Evolutionary conservation across 2,329 filamentous ascomycete species (phyloP).

Genomic region (Curvularia eragrostidis): DNA sequence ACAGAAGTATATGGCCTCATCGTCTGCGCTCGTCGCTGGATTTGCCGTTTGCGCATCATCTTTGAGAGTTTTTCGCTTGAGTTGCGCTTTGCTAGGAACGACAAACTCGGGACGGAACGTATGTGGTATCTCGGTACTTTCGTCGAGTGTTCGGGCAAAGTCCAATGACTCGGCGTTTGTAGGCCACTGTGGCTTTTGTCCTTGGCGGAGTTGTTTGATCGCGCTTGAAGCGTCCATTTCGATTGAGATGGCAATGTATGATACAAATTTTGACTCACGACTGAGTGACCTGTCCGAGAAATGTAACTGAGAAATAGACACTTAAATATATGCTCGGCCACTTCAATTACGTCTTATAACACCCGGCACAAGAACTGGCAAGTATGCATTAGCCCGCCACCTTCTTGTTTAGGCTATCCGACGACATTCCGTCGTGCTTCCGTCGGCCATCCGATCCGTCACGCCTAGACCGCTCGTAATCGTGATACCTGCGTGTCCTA

Average conservation of each 20-base stretch:
- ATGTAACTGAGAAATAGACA: background rate
- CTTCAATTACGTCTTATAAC: conserved; percentile 20
- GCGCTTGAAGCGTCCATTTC: conserved; percentile 36
- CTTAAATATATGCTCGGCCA: conserved; percentile 16
- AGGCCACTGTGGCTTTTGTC: conserved; percentile 40
- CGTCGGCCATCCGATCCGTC: conserved; percentile 13
- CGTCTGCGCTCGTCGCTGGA: conserved; percentile 40
- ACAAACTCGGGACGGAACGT: conserved; percentile 70
- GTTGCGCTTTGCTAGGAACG: conserved; percentile 74
- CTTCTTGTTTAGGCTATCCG: conserved; percentile 27
- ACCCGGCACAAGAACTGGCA: conserved; percentile 15
- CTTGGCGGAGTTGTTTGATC: conserved; percentile 37
- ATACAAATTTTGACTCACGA: background rate
- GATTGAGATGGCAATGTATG: conserved; percentile 1
- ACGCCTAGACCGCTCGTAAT: conserved; percentile 1
- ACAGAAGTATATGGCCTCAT: conserved; percentile 76
- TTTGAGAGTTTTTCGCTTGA: conserved; percentile 66
- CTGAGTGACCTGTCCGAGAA: conserved; percentile 3
- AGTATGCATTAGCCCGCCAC: conserved; percentile 15
- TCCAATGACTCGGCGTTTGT: conserved; percentile 29
- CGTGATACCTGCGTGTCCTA: background rate
- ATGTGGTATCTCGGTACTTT: conserved; percentile 43
- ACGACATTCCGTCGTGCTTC: conserved; percentile 15
- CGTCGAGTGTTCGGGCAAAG: conserved; percentile 39
- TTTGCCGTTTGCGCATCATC: conserved; percentile 42